Conservation (phyloP, 202 grass and related monocot species). For the Panicum virgatum region DNA sequence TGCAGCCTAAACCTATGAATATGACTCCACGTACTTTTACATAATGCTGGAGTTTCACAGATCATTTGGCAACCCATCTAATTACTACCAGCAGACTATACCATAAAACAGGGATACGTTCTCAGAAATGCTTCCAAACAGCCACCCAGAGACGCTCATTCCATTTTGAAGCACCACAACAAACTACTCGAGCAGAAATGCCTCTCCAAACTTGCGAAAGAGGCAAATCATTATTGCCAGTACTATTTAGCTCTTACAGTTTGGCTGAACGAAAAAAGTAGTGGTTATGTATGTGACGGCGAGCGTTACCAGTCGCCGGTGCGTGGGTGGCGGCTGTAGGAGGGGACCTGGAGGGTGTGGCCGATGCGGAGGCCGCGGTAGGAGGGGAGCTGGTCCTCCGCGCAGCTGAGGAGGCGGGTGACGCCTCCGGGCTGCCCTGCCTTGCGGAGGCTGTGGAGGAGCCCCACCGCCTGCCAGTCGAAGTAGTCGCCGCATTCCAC, state of each 20-base stretch:
- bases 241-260: not conserved
- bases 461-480: slow-evolving; percentile 94
- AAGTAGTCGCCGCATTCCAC: slow-evolving; percentile 97
- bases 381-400: slow-evolving; percentile 58
- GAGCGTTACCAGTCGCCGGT: slow-evolving; percentile 85
- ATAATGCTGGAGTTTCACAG: not conserved
- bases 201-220: not conserved
- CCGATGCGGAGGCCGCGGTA: slow-evolving; percentile 78
- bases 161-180: not conserved
- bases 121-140: not conserved
- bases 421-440: slow-evolving; percentile 72
- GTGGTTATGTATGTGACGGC: slow-evolving; percentile 23
- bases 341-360: slow-evolving; percentile 83
- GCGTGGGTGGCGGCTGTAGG: slow-evolving; percentile 81
- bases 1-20: not conserved
- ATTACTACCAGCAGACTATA: not conserved
- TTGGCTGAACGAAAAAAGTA: not conserved
- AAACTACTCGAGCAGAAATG: not conserved
- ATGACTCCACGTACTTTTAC: not conserved
- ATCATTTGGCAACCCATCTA: not conserved
- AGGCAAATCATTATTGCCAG: not conserved
- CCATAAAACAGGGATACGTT: not conserved
- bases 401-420: slow-evolving; percentile 84
- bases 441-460: slow-evolving; percentile 89
- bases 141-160: not conserved